phyloP scores from a whole-genome alignment of 2,329 filamentous ascomycete species.

The Chaetomium strumarium region DNA sequence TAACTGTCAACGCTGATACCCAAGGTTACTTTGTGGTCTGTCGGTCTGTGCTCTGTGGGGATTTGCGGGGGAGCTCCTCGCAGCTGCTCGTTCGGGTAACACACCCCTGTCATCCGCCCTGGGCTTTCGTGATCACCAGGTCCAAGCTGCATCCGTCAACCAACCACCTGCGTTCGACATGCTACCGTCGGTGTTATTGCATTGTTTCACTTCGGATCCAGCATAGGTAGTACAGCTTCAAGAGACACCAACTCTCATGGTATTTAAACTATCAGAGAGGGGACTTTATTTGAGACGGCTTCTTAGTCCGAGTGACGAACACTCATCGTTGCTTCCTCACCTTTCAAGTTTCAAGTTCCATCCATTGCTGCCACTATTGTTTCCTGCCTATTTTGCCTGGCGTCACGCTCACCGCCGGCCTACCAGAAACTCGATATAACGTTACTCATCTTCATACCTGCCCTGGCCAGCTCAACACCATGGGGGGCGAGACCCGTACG shows the following conservation, averaged over 20 bases:
- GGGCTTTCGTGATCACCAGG: slow-evolving; percentile 5
- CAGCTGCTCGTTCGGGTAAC: slow-evolving; percentile 3
- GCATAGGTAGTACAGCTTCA: too few relatives aligned
- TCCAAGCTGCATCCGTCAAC: slow-evolving; percentile 13
- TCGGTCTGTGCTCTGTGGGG: too few relatives aligned
- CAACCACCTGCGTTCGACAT: slow-evolving; percentile 11
- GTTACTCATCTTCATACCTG: too few relatives aligned
- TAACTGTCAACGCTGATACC: too few relatives aligned
- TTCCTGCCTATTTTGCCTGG: neutral
- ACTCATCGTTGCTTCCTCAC: neutral
- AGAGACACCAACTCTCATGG: neutral
- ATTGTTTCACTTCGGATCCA: slow-evolving; percentile 1
- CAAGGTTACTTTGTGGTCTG: too few relatives aligned
- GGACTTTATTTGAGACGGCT: neutral
- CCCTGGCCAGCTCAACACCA: neutral
- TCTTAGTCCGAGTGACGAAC: too few relatives aligned
- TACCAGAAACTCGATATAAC: too few relatives aligned
- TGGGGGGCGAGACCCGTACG: slow-evolving; percentile 45
- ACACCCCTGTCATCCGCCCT: slow-evolving; percentile 12
- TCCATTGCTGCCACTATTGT: neutral
- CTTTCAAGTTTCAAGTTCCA: too few relatives aligned
- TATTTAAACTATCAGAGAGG: neutral
- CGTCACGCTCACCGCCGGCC: neutral
- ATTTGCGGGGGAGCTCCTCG: slow-evolving; percentile 7
- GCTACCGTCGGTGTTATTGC: neutral